phyloP scores from a whole-genome alignment of 2,329 filamentous ascomycete species.

The Simplicillium sp. region DNA sequence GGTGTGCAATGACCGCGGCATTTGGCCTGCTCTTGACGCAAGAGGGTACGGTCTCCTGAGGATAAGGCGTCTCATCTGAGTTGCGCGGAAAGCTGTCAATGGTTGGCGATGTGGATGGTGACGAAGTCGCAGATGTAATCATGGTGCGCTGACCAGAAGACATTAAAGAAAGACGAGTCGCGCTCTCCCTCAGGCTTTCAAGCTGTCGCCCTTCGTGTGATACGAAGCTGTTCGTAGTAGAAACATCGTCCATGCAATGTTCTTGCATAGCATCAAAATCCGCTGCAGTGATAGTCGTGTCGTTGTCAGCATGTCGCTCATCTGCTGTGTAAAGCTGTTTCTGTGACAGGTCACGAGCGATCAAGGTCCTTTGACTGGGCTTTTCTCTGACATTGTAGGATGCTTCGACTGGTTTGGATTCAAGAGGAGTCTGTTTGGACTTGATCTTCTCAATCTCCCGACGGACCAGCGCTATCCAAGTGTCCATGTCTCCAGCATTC shows the following conservation, averaged over 20 bases:
- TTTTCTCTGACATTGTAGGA: constrained; percentile 23
- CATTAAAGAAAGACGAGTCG: constrained; percentile 47
- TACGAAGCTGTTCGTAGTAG: constrained; percentile 44
- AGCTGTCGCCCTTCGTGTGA: constrained; percentile 51
- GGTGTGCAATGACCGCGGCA: constrained; percentile 38
- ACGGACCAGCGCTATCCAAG: constrained; percentile 61
- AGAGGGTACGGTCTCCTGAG: constrained; percentile 13
- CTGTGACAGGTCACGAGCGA: constrained; percentile 28
- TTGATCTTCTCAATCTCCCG: constrained; percentile 60
- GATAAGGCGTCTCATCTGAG: constrained; percentile 10
- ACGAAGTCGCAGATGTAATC: constrained; percentile 49
- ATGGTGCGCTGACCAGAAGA: constrained; percentile 53
- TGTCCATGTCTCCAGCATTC: constrained; percentile 63
- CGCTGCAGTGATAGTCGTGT: constrained; percentile 8
- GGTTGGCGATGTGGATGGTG: constrained; percentile 46
- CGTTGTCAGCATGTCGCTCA: constrained; percentile 13
- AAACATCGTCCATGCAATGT: constrained; percentile 42
- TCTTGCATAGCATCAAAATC: constrained; percentile 24
- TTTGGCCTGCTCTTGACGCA: constrained; percentile 40
- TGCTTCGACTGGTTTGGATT: constrained; percentile 34
- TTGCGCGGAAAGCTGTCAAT: constrained; percentile 35
- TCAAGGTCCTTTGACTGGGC: constrained; percentile 34
- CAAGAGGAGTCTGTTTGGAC: constrained; percentile 51
- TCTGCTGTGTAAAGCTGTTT: neutral
- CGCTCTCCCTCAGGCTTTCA: constrained; percentile 46